These are phyloP conservation scores for Cladosporium sp. DNA, from an alignment of 2,329 filamentous ascomycete species.

Conservation along the genomic window DNA sequence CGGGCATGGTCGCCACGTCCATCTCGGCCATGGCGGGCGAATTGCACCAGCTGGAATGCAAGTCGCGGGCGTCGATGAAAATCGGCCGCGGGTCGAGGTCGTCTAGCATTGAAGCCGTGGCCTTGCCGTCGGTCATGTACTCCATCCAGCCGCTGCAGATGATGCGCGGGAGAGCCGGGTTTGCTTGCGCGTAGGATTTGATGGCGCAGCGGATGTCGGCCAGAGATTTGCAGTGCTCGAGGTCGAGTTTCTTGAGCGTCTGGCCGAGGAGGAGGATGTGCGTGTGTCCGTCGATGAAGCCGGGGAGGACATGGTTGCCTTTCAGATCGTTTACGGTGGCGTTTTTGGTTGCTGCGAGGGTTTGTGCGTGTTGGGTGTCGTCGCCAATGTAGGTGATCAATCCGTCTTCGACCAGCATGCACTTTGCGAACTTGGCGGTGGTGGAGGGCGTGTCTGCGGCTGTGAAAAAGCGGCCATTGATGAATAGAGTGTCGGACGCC, in stretches of 20 bases:
- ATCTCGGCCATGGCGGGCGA: conserved; percentile 49
- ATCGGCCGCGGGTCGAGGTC: conserved; percentile 49
- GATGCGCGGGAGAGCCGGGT: conserved; percentile 46
- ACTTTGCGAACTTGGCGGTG: conserved; percentile 25
- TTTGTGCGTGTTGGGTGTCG: conserved; percentile 26
- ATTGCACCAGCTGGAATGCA: conserved; percentile 55
- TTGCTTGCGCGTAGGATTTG: conserved; percentile 38
- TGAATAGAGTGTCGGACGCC: conserved; percentile 3
- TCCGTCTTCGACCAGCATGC: conserved; percentile 38
- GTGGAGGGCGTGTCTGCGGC: background rate
- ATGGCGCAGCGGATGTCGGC: conserved; percentile 48
- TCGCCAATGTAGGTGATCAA: conserved; percentile 40
- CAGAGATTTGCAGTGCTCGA: conserved; percentile 45
- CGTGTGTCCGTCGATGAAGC: conserved; percentile 56
- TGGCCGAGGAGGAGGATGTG: conserved; percentile 54
- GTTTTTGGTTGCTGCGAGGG: conserved; percentile 17
- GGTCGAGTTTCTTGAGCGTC: conserved; percentile 48
- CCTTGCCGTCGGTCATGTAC: conserved; percentile 48
- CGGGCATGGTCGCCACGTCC: conserved; percentile 41
- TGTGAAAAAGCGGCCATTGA: conserved; percentile 15
- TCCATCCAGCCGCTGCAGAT: conserved; percentile 55
- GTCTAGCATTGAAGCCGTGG: conserved; percentile 48
- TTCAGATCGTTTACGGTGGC: conserved; percentile 31
- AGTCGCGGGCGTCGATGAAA: conserved; percentile 53
- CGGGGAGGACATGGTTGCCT: conserved; percentile 43